These are phyloP conservation scores for Cladorrhinum sp. DNA, from an alignment of 2,329 filamentous ascomycete genomes.

Conservation along the genomic window DNA sequence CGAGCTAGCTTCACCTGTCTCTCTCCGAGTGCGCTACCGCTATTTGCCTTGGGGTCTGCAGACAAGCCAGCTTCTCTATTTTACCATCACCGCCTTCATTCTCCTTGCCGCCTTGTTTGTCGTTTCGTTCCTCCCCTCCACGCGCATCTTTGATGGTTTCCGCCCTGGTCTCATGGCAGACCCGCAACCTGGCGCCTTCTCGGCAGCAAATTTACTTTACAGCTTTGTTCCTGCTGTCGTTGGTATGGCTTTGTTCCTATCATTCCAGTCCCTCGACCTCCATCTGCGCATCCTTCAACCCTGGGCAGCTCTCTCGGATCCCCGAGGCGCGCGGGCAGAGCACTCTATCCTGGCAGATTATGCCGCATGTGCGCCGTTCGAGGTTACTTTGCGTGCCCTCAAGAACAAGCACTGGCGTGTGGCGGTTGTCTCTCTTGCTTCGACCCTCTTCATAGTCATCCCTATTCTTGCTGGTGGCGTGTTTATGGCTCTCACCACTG, in stretches of 20 bases:
- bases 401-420: conserved; percentile 64
- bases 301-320: conserved; percentile 59
- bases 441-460: conserved; percentile 58
- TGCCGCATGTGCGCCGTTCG: conserved; percentile 61
- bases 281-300: conserved; percentile 65
- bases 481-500: conserved; percentile 66
- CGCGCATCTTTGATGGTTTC: conserved; percentile 68
- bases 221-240: conserved; percentile 68
- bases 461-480: conserved; percentile 67
- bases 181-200: conserved; percentile 66
- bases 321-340: conserved; percentile 59
- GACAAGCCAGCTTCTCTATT: conserved; percentile 62
- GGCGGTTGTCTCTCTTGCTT: conserved; percentile 58
- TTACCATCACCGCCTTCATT: conserved; percentile 57
- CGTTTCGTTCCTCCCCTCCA: conserved; percentile 72
- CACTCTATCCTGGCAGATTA: conserved; percentile 69
- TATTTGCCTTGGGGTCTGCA: conserved; percentile 77
- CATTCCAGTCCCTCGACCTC: conserved; percentile 65
- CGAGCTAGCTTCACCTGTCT: conserved; percentile 49
- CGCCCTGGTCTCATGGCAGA: conserved; percentile 61
- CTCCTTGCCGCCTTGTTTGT: conserved; percentile 70
- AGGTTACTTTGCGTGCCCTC: conserved; percentile 55
- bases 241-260: conserved; percentile 64
- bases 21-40: conserved; percentile 54
- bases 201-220: conserved; percentile 84